phyloP scores from a whole-genome alignment of 1,139 yeast species.

The Yamadazyma atlantica region DNA sequence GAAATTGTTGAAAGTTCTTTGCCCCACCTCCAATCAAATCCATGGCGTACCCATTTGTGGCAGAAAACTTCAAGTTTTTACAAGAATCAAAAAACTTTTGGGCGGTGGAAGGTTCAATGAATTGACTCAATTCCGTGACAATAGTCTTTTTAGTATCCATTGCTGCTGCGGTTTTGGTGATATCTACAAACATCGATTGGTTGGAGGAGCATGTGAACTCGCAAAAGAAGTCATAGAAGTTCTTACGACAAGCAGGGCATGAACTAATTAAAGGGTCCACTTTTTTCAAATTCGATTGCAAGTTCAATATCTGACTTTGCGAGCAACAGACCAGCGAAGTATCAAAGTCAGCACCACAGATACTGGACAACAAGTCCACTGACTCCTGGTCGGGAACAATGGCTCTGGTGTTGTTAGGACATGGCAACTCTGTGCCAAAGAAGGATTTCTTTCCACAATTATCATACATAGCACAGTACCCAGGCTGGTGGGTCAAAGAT shows the following conservation, averaged over 20 bases:
- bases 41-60: slow-evolving; percentile 96
- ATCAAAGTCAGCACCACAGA: slow-evolving; percentile 74
- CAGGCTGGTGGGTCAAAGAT: slow-evolving; percentile 27
- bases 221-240: slow-evolving; percentile 84
- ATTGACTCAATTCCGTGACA: slow-evolving; percentile 71
- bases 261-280: slow-evolving; percentile 83
- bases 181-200: slow-evolving; percentile 72
- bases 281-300: slow-evolving; percentile 57
- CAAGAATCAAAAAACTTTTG: slow-evolving; percentile 75
- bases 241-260: slow-evolving; percentile 91
- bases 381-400: slow-evolving; percentile 44
- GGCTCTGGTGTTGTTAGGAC: slow-evolving; percentile 59
- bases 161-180: slow-evolving; percentile 56
- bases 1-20: slow-evolving; percentile 62
- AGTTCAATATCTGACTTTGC: slow-evolving; percentile 30
- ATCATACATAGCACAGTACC: slow-evolving; percentile 59
- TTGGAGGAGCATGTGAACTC: slow-evolving; percentile 87
- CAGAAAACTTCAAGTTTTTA: slow-evolving; percentile 84
- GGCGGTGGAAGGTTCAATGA: slow-evolving; percentile 61
- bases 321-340: slow-evolving; percentile 40
- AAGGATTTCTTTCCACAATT: slow-evolving; percentile 78
- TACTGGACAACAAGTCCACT: slow-evolving; percentile 44
- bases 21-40: slow-evolving; percentile 98
- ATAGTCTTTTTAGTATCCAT: slow-evolving; percentile 52
- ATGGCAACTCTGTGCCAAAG: slow-evolving; percentile 80